Evolutionary conservation across 2,329 filamentous ascomycete species (phyloP), one percentile per base, ranked within the genome.

Genomic region (Rhynchosporium agropyri): DNA sequence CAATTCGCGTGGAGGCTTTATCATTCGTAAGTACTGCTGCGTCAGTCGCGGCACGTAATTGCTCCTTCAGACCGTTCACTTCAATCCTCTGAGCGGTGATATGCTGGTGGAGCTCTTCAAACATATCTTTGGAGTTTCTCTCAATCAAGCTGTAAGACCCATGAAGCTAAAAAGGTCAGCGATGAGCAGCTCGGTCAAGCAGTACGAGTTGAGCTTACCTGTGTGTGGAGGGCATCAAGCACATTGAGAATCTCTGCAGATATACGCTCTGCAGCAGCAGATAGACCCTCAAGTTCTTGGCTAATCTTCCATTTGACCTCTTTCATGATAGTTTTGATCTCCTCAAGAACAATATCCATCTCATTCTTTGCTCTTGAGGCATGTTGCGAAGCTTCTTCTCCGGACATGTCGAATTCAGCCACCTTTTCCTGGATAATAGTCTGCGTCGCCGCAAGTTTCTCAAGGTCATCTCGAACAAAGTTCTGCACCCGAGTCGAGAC

Each of bases 221-320:
- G 87, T 57, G 81, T 84, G 75, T 97, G 92, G 72, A 98, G 96
- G n/a, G 84, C 83, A 38, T 87, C 84, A 65, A 99, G 83, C 76
- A 98, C 94, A 63, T 84, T 89, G 63, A 97, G 85, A 55, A 98
- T 93, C 70, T 96, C 94, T 12, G 89, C 90, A 0, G 92, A 92
- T 66, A 98, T 97, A 61, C 89, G 88, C 76, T 94, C 91, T 1
- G 94, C 92, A 10, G 93, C 92, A 10, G 84, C 84, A 2, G 92
- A 92, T 28, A 98, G 86, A 33, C 91, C 88, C 71, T 91, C 88
- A 50, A 98, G 80, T 8, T 93, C 94, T 72, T 92, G 88, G 2
- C 91, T 91, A 55, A 98, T 91, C 65, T 89, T 89, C 55, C 84
- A 81, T 79, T 97, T 97, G 58, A 98, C 91, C 59, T 91, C 88